These are phyloP conservation scores for Cryptosporidium sp. DNA, from an alignment of 169 alveolate species.

Conservation along the genomic window DNA sequence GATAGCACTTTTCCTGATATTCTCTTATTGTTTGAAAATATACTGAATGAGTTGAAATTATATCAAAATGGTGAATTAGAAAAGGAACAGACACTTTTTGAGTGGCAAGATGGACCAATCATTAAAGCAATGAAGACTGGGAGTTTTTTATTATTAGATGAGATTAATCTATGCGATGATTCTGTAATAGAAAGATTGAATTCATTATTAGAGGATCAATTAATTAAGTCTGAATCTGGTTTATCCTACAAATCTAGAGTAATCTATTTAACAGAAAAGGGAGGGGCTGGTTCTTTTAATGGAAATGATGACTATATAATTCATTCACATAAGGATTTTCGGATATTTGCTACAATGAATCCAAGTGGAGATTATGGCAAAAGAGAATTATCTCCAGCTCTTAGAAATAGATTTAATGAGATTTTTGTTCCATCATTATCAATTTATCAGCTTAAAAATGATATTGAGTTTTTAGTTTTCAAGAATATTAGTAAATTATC, in stretches of 20 bases:
- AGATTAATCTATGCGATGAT: constrained; percentile 98
- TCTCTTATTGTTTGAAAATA: neutral
- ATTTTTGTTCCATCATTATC: constrained; percentile 88
- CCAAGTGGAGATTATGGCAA: constrained; percentile 99
- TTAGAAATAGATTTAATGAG: constrained; percentile 98
- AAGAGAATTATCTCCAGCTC: constrained; percentile 98
- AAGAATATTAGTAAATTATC: constrained; percentile 49
- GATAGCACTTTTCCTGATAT: neutral
- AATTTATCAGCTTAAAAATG: constrained; percentile 22
- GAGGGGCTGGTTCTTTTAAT: constrained; percentile 62
- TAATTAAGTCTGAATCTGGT: constrained; percentile 78
- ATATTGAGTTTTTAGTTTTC: constrained; percentile 37
- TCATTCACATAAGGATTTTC: constrained; percentile 91
- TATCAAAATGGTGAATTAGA: constrained; percentile 23
- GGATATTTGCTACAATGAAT: constrained; percentile 99
- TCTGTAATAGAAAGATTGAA: constrained; percentile 98
- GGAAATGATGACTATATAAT: constrained; percentile 82
- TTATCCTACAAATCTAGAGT: neutral
- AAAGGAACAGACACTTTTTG: constrained; percentile 88
- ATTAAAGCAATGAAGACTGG: constrained; percentile 96
- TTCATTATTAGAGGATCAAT: constrained; percentile 95
- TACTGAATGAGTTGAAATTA: neutral
- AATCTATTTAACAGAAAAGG: constrained; percentile 83
- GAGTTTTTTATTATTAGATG: constrained; percentile 95
- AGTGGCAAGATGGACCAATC: constrained; percentile 99